Percentiles rank a stretch among this genome's conserved stretches.
These are phyloP conservation scores for Limnanthes douglasii DNA, from an alignment of 345 rosid genomes.

Conservation along the genomic window DNA sequence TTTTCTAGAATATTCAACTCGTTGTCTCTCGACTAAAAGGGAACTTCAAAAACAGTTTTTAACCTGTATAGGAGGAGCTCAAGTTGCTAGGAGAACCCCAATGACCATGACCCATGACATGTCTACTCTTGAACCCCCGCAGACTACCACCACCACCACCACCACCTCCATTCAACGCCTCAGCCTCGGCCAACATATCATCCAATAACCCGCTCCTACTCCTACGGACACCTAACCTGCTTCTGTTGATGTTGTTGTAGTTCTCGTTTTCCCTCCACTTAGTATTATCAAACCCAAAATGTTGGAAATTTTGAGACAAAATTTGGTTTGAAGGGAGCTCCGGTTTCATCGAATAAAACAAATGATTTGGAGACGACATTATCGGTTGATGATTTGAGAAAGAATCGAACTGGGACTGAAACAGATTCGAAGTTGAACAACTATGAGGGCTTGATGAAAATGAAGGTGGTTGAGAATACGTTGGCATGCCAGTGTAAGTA, in stretches of 20 bases:
- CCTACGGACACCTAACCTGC: neutral
- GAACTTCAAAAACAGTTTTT: no score
- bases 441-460: neutral
- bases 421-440: neutral
- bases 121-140: conserved; percentile 8
- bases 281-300: neutral
- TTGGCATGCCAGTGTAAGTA: neutral
- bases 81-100: neutral
- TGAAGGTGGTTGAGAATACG: conserved; percentile 3
- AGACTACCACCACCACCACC: no score
- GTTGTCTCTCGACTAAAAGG: no score
- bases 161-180: conserved; percentile 3
- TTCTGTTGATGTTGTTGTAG: neutral
- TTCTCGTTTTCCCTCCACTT: conserved; percentile 1
- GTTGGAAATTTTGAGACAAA: neutral
- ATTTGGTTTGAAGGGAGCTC: conserved; percentile 74
- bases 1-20: no score
- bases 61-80: conserved; percentile 4
- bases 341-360: conserved; percentile 13
- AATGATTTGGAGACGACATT: conserved; percentile 1
- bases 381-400: conserved; percentile 6
- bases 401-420: conserved; percentile 10
- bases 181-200: conserved; percentile 33
- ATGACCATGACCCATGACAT: conserved; percentile 1
- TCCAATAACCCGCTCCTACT: conserved; percentile 23